A percentile compares a stretch with the other conserved stretches of the same genome.
Evolutionary conservation across 768 basidiomycete genomes (phyloP).

Genomic region (Trametes cubensis): DNA sequence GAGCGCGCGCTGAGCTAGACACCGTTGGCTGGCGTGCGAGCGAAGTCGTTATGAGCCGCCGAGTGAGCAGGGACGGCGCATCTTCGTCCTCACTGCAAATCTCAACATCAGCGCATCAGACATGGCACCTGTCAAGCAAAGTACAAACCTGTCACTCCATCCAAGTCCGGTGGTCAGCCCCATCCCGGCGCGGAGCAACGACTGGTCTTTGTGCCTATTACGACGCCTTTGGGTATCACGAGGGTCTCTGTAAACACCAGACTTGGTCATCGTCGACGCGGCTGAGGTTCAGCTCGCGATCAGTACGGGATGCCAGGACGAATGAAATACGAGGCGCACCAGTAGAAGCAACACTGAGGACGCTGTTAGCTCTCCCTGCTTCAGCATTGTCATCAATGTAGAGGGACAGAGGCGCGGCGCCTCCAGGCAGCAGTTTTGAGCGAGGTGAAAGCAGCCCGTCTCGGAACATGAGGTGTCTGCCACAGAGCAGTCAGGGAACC

Average conservation of each 20-base stretch:
- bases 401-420: slow-evolving; percentile 19
- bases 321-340: slow-evolving; percentile 12
- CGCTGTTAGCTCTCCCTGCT: slow-evolving; percentile 27
- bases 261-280: slow-evolving; percentile 34
- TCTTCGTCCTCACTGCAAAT: slow-evolving; percentile 44
- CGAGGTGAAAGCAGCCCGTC: slow-evolving; percentile 44
- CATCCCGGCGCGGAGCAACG: slow-evolving; percentile 40
- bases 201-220: slow-evolving; percentile 41
- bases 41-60: slow-evolving; percentile 38
- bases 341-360: slow-evolving; percentile 32
- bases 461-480: slow-evolving; percentile 44
- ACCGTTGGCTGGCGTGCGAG: slow-evolving; percentile 32
- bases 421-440: slow-evolving; percentile 41
- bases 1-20: slow-evolving; percentile 12
- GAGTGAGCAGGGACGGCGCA: slow-evolving; percentile 42
- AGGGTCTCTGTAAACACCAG: slow-evolving; percentile 39
- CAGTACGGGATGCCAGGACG: slow-evolving; percentile 2
- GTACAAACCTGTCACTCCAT: slow-evolving; percentile 43
- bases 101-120: background rate
- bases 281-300: slow-evolving; percentile 9
- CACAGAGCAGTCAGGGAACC: background rate
- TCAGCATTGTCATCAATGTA: slow-evolving; percentile 14
- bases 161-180: slow-evolving; percentile 46
- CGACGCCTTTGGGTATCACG: slow-evolving; percentile 40
- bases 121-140: background rate